Evolutionary conservation across 495 filamentous ascomycete genomes (phyloP).

Genomic region (Tricharina praecox): DNA sequence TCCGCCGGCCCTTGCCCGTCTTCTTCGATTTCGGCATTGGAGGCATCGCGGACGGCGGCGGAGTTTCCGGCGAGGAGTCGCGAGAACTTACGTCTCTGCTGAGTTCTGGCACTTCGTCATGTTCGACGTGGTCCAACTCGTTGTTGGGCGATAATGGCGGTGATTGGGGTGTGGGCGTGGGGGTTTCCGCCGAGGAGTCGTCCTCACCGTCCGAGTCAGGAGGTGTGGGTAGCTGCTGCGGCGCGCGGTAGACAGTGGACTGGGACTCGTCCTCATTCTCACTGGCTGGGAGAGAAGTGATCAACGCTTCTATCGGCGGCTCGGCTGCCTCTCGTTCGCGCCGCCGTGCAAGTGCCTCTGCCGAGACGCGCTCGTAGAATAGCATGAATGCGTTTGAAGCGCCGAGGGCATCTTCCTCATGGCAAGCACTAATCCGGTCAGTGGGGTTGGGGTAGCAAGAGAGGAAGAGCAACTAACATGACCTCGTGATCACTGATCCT

Average conservation of each 20-base stretch:
- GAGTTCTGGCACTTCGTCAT: neutral
- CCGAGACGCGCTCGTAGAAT: slow-evolving; percentile 64
- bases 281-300: neutral
- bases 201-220: neutral
- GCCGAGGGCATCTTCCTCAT: slow-evolving; percentile 50
- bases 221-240: slow-evolving; percentile 1
- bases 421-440: too few relatives aligned
- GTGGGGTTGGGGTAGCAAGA: too few relatives aligned
- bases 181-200: neutral
- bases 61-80: neutral
- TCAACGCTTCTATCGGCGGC: neutral
- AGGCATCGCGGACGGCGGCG: neutral
- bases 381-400: slow-evolving; percentile 92
- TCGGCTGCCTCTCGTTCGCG: neutral
- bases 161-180: neutral
- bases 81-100: neutral
- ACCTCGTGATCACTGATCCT: slow-evolving; percentile 44
- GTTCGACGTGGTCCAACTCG: neutral
- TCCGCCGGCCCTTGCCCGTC: neutral
- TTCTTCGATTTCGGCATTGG: neutral
- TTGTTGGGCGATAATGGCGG: neutral
- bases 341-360: neutral
- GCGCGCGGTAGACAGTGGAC: neutral
- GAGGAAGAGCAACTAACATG: slow-evolving; percentile 36
- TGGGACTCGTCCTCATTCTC: neutral